Percentiles rank a stretch among this genome's conserved stretches.
Conservation (phyloP, 495 filamentous ascomycete genomes). For the Penicillium coprophilum region DNA sequence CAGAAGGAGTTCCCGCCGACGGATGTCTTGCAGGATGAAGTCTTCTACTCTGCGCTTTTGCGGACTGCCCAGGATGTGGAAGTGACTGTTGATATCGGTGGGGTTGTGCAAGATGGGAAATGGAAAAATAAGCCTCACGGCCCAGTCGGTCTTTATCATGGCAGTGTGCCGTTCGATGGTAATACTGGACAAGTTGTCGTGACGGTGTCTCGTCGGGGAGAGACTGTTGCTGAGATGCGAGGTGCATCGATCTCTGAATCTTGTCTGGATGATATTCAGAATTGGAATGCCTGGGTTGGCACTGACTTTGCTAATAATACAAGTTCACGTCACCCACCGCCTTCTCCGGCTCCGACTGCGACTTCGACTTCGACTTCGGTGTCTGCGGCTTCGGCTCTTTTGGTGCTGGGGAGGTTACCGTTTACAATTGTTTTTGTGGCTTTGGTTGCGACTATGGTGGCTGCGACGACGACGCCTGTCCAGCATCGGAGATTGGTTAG, state of each 20-base stretch:
- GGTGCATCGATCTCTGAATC: constrained; percentile 4
- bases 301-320: constrained; percentile 1
- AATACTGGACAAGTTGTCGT: constrained; percentile 34
- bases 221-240: constrained; percentile 7
- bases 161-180: constrained; percentile 45
- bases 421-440: constrained; percentile 7
- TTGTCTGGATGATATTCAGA: constrained; percentile 6
- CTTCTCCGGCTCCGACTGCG: background rate
- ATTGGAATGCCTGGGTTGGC: constrained; percentile 12
- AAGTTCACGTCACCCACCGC: background rate
- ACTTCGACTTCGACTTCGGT: background rate
- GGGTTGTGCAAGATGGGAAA: constrained; percentile 23
- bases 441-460: constrained; percentile 6
- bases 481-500: background rate
- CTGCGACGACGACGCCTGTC: constrained; percentile 1
- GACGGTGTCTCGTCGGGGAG: constrained; percentile 3
- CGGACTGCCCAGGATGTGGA: constrained; percentile 23
- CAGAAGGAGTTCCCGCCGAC: constrained; percentile 20
- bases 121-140: constrained; percentile 27
- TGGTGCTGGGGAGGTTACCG: background rate
- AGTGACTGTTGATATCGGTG: constrained; percentile 41
- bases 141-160: constrained; percentile 50
- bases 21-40: constrained; percentile 25
- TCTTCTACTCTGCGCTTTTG: constrained; percentile 34
- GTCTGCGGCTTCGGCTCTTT: constrained; percentile 5